A percentile compares a stretch with the other conserved stretches of the same genome.
Evolutionary conservation across 2,329 filamentous ascomycete species (phyloP).

Genomic region (Colletotrichum orchidophilum): DNA sequence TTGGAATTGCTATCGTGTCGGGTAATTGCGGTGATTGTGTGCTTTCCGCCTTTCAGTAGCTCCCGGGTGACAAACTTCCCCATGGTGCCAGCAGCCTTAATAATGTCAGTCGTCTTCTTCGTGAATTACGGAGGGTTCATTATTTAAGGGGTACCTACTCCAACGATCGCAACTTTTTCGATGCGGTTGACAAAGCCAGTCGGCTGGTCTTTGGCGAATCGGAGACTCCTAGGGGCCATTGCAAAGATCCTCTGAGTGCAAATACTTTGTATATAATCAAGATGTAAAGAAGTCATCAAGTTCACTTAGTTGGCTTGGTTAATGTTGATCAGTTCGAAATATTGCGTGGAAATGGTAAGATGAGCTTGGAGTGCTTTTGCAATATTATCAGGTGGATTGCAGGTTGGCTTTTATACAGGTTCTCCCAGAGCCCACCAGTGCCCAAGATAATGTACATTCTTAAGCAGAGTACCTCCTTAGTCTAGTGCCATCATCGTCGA

Average conservation of each 20-base stretch:
- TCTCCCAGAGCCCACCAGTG: background rate
- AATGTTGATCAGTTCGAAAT: too few relatives aligned
- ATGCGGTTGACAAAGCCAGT: slow-evolving; percentile 51
- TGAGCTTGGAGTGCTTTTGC: background rate
- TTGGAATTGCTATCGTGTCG: slow-evolving; percentile 52
- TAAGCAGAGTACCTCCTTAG: background rate
- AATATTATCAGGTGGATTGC: background rate
- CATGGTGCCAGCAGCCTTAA: slow-evolving; percentile 51
- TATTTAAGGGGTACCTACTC: slow-evolving; percentile 46
- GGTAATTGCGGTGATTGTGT: slow-evolving; percentile 62
- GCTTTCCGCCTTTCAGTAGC: slow-evolving; percentile 59
- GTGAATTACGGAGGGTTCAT: background rate
- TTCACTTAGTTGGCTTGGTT: background rate
- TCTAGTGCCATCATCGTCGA: background rate
- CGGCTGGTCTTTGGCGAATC: slow-evolving; percentile 47
- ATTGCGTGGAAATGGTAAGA: background rate
- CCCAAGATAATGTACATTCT: background rate
- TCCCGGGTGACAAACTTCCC: slow-evolving; percentile 50
- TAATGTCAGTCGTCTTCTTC: slow-evolving; percentile 12
- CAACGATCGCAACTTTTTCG: slow-evolving; percentile 56
- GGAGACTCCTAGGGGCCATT: slow-evolving; percentile 6
- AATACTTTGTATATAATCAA: background rate
- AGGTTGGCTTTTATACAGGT: background rate
- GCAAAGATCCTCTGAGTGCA: background rate
- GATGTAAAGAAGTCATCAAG: background rate